Conservation (phyloP, 192 early-diverging fungal species). For the Entomortierella beljakovae region DNA sequence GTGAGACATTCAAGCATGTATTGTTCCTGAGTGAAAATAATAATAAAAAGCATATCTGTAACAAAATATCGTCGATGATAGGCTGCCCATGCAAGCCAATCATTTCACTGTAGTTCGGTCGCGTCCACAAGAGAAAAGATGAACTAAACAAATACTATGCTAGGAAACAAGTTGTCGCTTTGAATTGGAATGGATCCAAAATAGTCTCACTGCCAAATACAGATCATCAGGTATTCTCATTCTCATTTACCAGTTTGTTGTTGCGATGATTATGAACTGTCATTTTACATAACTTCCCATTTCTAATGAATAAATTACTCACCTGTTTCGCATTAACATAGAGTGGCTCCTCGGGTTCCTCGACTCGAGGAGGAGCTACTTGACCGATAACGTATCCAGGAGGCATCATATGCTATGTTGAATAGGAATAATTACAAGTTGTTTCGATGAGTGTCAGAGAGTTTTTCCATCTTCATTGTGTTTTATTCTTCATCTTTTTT, state of each 20-base stretch:
- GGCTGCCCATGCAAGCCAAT: constrained; percentile 50
- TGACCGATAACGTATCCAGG: constrained; percentile 44
- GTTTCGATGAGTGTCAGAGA: too few relatives aligned
- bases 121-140: constrained; percentile 30
- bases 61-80: constrained; percentile 30
- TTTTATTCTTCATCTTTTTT: neutral
- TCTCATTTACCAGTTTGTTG: too few relatives aligned
- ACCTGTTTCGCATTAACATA: constrained; percentile 95
- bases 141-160: constrained; percentile 27
- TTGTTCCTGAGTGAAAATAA: too few relatives aligned
- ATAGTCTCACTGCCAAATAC: neutral
- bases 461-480: neutral
- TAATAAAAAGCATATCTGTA: too few relatives aligned
- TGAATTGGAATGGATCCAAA: neutral
- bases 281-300: too few relatives aligned
- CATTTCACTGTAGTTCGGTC: constrained; percentile 53
- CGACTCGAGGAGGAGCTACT: constrained; percentile 15
- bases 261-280: too few relatives aligned
- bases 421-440: neutral
- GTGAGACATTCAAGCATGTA: too few relatives aligned
- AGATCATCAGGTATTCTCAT: too few relatives aligned
- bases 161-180: neutral
- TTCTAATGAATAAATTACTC: neutral
- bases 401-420: constrained; percentile 41
- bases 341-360: constrained; percentile 78